phyloP scores from a whole-genome alignment of 495 filamentous ascomycete species.

The Lindgomyces ingoldianus region DNA sequence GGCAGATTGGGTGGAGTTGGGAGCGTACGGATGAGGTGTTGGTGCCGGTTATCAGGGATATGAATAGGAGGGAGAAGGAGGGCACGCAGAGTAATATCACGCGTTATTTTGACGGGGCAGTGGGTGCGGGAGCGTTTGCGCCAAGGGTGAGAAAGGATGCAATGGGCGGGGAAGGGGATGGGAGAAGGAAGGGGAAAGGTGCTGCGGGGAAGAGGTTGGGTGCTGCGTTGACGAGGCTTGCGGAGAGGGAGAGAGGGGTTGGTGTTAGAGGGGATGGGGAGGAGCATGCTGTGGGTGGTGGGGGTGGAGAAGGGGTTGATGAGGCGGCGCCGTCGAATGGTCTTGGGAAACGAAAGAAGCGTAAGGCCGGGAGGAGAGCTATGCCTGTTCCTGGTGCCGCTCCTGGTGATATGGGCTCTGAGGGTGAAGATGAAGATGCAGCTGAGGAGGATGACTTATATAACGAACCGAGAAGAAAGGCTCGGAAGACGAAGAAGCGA shows the following conservation, averaged over 20 bases:
- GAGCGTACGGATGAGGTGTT: conserved; percentile 93
- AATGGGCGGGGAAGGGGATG: conserved; percentile 45
- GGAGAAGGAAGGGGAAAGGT: conserved; percentile 77
- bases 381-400: not conserved
- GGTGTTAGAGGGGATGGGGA: conserved; percentile 4
- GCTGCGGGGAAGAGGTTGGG: conserved; percentile 50
- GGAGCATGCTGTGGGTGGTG: conserved; percentile 3
- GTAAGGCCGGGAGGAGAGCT: conserved; percentile 5
- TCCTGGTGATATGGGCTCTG: not conserved
- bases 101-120: conserved; percentile 70
- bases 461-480: conserved; percentile 26
- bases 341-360: conserved; percentile 3
- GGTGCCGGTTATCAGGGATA: conserved; percentile 89
- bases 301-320: not conserved
- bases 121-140: conserved; percentile 69
- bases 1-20: conserved; percentile 87
- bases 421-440: not conserved
- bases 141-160: conserved; percentile 63
- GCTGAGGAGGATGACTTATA: conserved; percentile 26
- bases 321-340: not conserved
- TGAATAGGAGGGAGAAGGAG: conserved; percentile 82
- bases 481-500: conserved; percentile 17
- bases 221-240: conserved; percentile 33
- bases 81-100: conserved; percentile 97
- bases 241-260: conserved; percentile 17